Evolutionary conservation across 2,329 filamentous ascomycete species (phyloP).

Genomic region (Alternaria sp.): DNA sequence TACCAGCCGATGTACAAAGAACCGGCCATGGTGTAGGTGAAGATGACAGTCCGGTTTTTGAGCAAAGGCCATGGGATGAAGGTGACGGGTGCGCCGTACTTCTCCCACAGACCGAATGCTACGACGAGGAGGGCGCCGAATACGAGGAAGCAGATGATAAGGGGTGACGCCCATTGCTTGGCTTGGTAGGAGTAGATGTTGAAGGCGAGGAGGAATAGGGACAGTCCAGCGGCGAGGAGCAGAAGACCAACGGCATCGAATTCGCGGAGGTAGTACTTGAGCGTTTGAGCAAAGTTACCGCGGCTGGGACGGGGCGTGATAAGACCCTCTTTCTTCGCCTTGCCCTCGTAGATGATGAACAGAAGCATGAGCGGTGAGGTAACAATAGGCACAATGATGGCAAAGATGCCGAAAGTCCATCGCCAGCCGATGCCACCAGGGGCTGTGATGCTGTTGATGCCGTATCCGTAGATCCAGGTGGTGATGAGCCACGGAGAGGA

Average conservation of each 20-base stretch:
- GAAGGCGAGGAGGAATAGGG: constrained; percentile 72
- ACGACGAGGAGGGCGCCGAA: constrained; percentile 46
- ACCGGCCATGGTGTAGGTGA: constrained; percentile 59
- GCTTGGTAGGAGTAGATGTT: constrained; percentile 56
- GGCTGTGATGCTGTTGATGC: constrained; percentile 53
- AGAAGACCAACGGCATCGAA: constrained; percentile 70
- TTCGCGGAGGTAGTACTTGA: constrained; percentile 64
- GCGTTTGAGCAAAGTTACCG: constrained; percentile 55
- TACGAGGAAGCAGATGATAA: constrained; percentile 53
- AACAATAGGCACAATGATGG: constrained; percentile 68
- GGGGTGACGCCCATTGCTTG: constrained; percentile 42
- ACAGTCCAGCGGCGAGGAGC: constrained; percentile 65
- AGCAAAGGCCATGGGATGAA: constrained; percentile 58
- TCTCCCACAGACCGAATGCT: constrained; percentile 51
- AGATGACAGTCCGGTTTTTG: constrained; percentile 59
- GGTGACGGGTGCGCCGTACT: constrained; percentile 47
- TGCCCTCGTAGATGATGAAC: constrained; percentile 63
- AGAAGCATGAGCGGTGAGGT: constrained; percentile 67
- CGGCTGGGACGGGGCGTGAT: constrained; percentile 54
- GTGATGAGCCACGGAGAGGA: constrained; percentile 43
- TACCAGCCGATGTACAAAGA: constrained; percentile 43
- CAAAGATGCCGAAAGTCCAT: constrained; percentile 72
- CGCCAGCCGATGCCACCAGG: constrained; percentile 59
- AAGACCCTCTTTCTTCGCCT: constrained; percentile 64
- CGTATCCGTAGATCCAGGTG: constrained; percentile 38